phyloP scores from a whole-genome alignment of 306 rosid genomes.

The Prunus armeniaca region DNA sequence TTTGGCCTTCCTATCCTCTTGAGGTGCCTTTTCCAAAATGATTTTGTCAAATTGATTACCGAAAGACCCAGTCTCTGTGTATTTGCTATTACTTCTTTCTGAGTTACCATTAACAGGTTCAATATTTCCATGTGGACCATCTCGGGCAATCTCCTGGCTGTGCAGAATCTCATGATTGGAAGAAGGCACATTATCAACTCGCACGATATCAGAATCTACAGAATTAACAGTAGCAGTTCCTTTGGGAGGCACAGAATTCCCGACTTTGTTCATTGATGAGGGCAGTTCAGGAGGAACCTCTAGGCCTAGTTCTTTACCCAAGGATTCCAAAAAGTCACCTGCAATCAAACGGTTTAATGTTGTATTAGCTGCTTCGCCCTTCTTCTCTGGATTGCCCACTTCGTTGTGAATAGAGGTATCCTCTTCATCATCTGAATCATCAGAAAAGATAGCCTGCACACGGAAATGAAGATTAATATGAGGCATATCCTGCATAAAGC shows the following conservation, averaged over 20 bases:
- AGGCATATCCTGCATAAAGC: background rate
- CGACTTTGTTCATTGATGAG: slow-evolving; percentile 41
- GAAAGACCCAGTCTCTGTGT: slow-evolving; percentile 26
- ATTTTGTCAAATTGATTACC: slow-evolving; percentile 33
- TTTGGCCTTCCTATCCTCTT: slow-evolving; percentile 39
- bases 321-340: slow-evolving; percentile 91
- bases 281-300: slow-evolving; percentile 87
- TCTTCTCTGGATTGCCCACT: slow-evolving; percentile 71
- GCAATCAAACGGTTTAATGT: slow-evolving; percentile 86
- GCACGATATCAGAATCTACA: slow-evolving; percentile 15
- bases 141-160: slow-evolving; percentile 29
- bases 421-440: slow-evolving; percentile 78
- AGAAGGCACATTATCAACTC: slow-evolving; percentile 25
- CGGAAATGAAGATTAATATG: slow-evolving; percentile 14
- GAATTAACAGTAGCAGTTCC: slow-evolving; percentile 37
- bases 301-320: slow-evolving; percentile 93
- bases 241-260: slow-evolving; percentile 34
- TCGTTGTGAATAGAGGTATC: slow-evolving; percentile 40
- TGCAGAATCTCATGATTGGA: slow-evolving; percentile 28
- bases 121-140: slow-evolving; percentile 30
- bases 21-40: slow-evolving; percentile 26
- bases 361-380: slow-evolving; percentile 80
- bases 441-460: slow-evolving; percentile 94
- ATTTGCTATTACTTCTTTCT: slow-evolving; percentile 32
- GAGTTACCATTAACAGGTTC: slow-evolving; percentile 36